Conservation (phyloP, 2,329 filamentous ascomycete genomes). For the Trichophyton verrucosum region DNA sequence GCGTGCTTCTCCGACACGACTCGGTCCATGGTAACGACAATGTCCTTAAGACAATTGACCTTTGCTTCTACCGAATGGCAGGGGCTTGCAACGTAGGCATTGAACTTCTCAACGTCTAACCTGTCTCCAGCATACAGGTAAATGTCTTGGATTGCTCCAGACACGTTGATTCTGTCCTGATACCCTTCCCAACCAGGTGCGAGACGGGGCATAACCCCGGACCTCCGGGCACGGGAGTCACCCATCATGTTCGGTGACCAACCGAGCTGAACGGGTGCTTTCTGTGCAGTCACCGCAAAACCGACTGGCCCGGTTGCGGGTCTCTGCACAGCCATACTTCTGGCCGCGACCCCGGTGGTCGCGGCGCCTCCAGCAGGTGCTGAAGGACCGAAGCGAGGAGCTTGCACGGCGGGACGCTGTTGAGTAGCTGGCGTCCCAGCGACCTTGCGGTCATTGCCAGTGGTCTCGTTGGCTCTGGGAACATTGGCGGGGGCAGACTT, state of each 20-base stretch:
- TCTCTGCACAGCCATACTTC: constrained; percentile 2
- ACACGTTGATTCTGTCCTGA: constrained; percentile 1
- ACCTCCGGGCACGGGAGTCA: not conserved
- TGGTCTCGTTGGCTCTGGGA: constrained; percentile 4
- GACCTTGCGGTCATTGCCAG: not conserved
- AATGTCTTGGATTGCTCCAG: constrained; percentile 1
- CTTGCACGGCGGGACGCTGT: not conserved
- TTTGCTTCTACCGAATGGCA: not conserved
- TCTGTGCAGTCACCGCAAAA: constrained; percentile 3
- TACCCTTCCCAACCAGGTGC: constrained; percentile 1
- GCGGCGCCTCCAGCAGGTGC: not conserved
- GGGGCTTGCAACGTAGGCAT: not conserved
- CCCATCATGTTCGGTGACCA: not conserved
- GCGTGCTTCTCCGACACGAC: not conserved
- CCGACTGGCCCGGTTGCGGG: not conserved
- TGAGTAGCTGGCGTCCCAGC: not conserved
- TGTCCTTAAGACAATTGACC: not conserved
- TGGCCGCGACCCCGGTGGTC: not conserved
- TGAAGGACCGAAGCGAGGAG: constrained; percentile 1
- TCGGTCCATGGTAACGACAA: constrained; percentile 1
- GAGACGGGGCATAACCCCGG: not conserved
- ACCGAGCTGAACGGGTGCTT: not conserved
- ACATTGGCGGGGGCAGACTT: not conserved
- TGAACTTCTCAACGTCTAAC: constrained; percentile 2
- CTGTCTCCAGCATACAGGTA: constrained; percentile 1